Evolutionary conservation across 1,284 basidiomycete genomes (phyloP).

Genomic region (Malassezia yamatoensis): DNA sequence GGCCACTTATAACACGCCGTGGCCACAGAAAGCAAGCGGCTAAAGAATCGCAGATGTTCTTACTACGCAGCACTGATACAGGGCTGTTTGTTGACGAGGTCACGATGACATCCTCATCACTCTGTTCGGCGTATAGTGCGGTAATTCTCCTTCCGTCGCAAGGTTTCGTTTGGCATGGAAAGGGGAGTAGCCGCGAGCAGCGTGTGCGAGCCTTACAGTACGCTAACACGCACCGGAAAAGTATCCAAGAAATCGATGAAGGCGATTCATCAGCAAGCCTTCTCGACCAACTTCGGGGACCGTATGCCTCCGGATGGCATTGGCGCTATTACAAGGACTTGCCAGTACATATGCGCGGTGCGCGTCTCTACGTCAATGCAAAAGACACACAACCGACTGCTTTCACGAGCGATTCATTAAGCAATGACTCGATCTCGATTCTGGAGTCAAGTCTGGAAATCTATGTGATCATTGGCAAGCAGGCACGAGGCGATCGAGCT

Average conservation of each 20-base stretch:
- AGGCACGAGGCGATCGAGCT: conserved; percentile 22
- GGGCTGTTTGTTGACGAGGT: conserved; percentile 9
- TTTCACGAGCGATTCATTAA: conserved; percentile 13
- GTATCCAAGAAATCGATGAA: not conserved
- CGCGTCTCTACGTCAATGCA: not conserved
- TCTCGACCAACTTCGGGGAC: not conserved
- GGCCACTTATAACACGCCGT: not conserved
- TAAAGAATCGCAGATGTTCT: not conserved
- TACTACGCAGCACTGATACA: conserved; percentile 2
- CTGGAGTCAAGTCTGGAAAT: conserved; percentile 27
- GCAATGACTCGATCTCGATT: conserved; percentile 21
- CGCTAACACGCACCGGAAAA: not conserved
- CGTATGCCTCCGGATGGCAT: conserved; percentile 14
- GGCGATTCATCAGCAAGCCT: not conserved
- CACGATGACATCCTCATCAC: not conserved
- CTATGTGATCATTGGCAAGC: conserved; percentile 30
- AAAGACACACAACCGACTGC: not conserved
- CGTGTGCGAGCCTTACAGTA: conserved; percentile 1
- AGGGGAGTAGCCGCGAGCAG: conserved; percentile 12
- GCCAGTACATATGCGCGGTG: not conserved
- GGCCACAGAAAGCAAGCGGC: not conserved
- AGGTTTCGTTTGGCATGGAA: conserved; percentile 13
- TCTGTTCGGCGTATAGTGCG: conserved; percentile 14
- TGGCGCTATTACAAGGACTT: conserved; percentile 2
- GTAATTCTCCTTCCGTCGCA: not conserved